A percentile compares a stretch with the other conserved stretches of the same genome.
Evolutionary conservation across 2,329 filamentous ascomycete species (phyloP).

Genomic region (Dendrostoma leiphaemia): DNA sequence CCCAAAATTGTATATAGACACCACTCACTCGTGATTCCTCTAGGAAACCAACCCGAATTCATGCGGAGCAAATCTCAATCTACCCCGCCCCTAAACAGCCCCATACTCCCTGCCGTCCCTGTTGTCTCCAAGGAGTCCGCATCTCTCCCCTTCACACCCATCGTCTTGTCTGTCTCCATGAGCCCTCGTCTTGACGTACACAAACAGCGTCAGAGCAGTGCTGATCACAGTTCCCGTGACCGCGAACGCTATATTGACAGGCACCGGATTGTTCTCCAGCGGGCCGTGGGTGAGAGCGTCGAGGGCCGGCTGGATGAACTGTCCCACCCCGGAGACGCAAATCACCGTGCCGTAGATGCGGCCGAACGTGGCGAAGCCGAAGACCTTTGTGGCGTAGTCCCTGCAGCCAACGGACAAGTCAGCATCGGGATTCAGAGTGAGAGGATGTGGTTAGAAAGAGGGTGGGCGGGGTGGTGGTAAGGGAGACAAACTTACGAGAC

Average conservation of each 20-base stretch:
- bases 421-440: no score
- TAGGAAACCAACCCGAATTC: no score
- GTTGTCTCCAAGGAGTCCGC: no score
- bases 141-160: background rate
- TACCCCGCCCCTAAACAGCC: no score
- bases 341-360: conserved; percentile 77
- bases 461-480: background rate
- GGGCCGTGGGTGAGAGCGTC: conserved; percentile 64
- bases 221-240: conserved; percentile 54
- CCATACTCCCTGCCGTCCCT: no score
- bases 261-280: conserved; percentile 61
- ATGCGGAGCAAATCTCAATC: no score
- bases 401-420: no score
- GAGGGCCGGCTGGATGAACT: conserved; percentile 68
- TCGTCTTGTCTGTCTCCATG: background rate
- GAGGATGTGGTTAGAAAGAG: no score
- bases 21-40: no score
- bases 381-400: conserved; percentile 77
- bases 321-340: conserved; percentile 68
- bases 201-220: conserved; percentile 52
- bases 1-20: no score
- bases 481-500: conserved; percentile 50
- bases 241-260: conserved; percentile 61
- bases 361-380: conserved; percentile 74
- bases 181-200: conserved; percentile 30